Conservation (phyloP, 1,284 basidiomycete species). For the Tilletia horrida region DNA sequence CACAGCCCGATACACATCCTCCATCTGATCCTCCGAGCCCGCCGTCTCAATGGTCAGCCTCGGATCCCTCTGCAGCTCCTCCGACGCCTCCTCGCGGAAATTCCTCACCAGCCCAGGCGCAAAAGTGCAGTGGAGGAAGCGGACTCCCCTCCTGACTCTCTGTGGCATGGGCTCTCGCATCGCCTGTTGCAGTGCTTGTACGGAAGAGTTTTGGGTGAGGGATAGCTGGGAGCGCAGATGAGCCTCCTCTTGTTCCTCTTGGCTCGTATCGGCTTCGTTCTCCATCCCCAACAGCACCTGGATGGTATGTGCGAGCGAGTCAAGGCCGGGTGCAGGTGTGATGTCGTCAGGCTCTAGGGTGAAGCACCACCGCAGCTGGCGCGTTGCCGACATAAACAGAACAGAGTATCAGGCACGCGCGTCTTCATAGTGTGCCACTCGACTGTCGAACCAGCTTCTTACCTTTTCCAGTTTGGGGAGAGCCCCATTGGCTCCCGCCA, state of each 20-base stretch:
- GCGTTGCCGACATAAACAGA: background rate
- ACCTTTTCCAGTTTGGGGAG: background rate
- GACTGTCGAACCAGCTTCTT: too few species aligned
- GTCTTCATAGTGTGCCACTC: too few species aligned
- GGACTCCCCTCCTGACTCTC: background rate
- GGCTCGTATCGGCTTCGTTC: background rate
- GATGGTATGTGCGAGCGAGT: background rate
- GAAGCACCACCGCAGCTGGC: constrained; percentile 5
- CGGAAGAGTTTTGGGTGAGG: background rate
- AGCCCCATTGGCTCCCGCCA: constrained; percentile 1
- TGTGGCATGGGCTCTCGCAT: background rate
- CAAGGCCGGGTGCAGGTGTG: background rate
- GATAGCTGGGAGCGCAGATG: background rate
- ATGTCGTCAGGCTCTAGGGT: constrained; percentile 4
- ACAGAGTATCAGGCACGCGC: background rate
- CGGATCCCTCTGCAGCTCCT: background rate
- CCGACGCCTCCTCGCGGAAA: background rate
- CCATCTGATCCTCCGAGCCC: constrained; percentile 1
- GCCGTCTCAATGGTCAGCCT: constrained; percentile 4
- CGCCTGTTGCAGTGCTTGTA: background rate
- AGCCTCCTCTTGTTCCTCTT: background rate
- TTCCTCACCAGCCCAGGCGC: background rate
- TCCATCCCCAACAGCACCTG: background rate
- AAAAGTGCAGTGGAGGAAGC: background rate
- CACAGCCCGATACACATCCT: constrained; percentile 4